Evolutionary conservation across 2,329 filamentous ascomycete species (phyloP).

Genomic region (Fusarium sp.): DNA sequence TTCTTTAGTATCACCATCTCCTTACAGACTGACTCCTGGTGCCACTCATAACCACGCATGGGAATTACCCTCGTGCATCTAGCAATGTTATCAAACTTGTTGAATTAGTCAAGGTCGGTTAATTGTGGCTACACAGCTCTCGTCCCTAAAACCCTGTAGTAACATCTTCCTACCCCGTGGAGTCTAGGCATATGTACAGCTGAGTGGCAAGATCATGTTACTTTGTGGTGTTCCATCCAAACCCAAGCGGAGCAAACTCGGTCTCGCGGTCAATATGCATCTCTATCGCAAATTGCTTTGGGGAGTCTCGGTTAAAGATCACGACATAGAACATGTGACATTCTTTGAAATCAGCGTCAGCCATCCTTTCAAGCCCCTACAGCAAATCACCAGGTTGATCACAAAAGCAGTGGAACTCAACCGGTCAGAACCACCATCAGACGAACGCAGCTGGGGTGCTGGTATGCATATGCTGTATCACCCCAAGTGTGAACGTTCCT

Average conservation of each 20-base stretch:
- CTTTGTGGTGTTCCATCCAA: neutral
- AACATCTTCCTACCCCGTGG: neutral
- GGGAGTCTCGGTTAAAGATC: neutral
- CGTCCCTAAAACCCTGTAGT: neutral
- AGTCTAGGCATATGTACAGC: conserved; percentile 1
- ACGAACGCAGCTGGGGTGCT: conserved; percentile 6
- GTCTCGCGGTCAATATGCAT: neutral
- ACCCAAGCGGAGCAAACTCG: neutral
- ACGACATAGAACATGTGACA: conserved; percentile 29
- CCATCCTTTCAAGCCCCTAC: neutral
- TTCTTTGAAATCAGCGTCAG: conserved; percentile 9
- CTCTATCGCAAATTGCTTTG: neutral
- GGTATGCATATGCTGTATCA: conserved; percentile 38
- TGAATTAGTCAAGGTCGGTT: neutral
- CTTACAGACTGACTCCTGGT: no score
- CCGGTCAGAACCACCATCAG: conserved; percentile 33
- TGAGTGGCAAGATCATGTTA: conserved; percentile 20
- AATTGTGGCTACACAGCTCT: neutral
- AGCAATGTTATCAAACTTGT: no score
- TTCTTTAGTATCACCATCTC: no score
- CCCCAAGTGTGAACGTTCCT: conserved; percentile 9
- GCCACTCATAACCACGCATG: no score
- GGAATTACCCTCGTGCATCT: no score
- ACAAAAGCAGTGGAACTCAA: conserved; percentile 36
- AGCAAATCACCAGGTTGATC: conserved; percentile 11